These are phyloP conservation scores for Ashbya aceris DNA, from an alignment of 1,139 yeast species.

Conservation along the genomic window DNA sequence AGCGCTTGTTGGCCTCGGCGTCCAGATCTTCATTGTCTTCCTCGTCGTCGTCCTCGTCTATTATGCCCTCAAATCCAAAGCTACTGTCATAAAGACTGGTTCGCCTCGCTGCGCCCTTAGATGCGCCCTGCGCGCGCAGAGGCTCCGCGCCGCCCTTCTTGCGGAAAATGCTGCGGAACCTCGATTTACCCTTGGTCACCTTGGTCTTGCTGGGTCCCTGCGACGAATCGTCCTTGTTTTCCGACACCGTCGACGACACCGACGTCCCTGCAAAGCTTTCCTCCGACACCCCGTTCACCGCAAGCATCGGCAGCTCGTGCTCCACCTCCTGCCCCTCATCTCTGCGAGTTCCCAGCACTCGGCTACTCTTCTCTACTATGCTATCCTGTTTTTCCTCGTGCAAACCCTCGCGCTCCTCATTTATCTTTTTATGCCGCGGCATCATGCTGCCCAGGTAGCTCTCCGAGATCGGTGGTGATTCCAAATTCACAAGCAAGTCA, in stretches of 20 bases:
- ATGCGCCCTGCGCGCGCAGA: background rate
- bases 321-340: too few relatives aligned
- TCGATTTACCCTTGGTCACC: background rate
- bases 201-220: background rate
- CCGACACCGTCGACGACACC: slow-evolving; percentile 3
- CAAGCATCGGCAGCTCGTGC: background rate
- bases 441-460: slow-evolving; percentile 17
- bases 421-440: background rate
- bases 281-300: too few relatives aligned
- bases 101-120: background rate
- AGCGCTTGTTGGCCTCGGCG: slow-evolving; percentile 8
- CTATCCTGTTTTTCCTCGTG: background rate
- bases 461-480: slow-evolving; percentile 28
- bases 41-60: slow-evolving; percentile 20
- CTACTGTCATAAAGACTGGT: background rate
- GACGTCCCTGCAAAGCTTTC: background rate
- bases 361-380: background rate
- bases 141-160: background rate
- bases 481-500: slow-evolving; percentile 18
- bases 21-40: slow-evolving; percentile 12
- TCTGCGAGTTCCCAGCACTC: too few relatives aligned
- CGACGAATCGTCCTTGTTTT: background rate
- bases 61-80: slow-evolving; percentile 2
- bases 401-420: background rate
- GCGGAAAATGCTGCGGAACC: slow-evolving; percentile 2